Percentiles rank a stretch among this genome's conserved stretches.
These are phyloP conservation scores for Colletotrichum sp. DNA, from an alignment of 2,329 filamentous ascomycete genomes.

Conservation along the genomic window DNA sequence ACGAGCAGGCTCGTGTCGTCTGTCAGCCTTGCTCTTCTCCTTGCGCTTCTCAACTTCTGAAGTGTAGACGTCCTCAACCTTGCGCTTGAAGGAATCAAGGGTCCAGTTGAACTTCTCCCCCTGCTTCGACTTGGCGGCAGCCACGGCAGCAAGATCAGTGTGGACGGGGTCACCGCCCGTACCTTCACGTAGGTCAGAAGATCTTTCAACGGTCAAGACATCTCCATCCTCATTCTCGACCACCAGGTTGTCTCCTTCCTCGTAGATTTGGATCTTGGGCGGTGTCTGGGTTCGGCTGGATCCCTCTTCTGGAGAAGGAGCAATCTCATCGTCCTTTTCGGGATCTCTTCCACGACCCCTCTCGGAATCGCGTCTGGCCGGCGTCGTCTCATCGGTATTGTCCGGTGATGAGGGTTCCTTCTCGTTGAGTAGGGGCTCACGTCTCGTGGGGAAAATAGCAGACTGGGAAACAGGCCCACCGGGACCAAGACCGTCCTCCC, in stretches of 20 bases:
- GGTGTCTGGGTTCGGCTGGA: conserved; percentile 13
- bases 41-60: conserved; percentile 69
- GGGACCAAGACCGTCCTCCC: conserved; percentile 74
- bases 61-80: conserved; percentile 56
- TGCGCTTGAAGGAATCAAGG: conserved; percentile 53
- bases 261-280: conserved; percentile 69
- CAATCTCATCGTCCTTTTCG: conserved; percentile 15
- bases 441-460: conserved; percentile 77
- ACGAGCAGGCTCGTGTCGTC: conserved; percentile 73
- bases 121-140: conserved; percentile 31
- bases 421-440: conserved; percentile 31
- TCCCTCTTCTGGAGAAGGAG: conserved; percentile 10
- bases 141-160: neutral
- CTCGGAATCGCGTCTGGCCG: conserved; percentile 1
- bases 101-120: conserved; percentile 42
- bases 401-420: conserved; percentile 26
- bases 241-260: conserved; percentile 80
- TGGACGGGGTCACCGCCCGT: neutral
- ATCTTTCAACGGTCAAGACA: conserved; percentile 72
- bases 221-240: conserved; percentile 90
- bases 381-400: conserved; percentile 22
- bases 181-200: conserved; percentile 28
- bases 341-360: conserved; percentile 9
- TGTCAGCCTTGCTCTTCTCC: conserved; percentile 58
- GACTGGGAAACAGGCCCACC: conserved; percentile 91